phyloP scores from a whole-genome alignment of 768 basidiomycete species.

The Mycena belliarum region DNA sequence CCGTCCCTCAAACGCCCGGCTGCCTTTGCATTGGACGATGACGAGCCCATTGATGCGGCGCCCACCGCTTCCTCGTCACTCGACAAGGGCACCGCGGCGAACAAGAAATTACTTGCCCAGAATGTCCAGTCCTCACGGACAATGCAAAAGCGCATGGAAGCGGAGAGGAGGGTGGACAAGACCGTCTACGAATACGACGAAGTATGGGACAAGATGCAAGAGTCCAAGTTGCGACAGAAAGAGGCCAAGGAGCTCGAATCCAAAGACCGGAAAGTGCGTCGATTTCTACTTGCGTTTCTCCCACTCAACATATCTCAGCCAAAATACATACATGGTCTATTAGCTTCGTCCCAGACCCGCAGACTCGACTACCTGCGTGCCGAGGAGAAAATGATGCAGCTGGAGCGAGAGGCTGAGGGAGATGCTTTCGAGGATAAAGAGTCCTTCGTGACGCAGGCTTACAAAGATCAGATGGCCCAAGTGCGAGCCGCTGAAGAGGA shows the following conservation, averaged over 20 bases:
- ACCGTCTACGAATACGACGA: slow-evolving; percentile 95
- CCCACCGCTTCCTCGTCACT: slow-evolving; percentile 42
- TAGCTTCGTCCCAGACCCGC: slow-evolving; percentile 82
- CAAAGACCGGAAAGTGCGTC: slow-evolving; percentile 73
- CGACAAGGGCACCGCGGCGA: slow-evolving; percentile 42
- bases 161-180: slow-evolving; percentile 75
- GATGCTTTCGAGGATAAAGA: slow-evolving; percentile 95
- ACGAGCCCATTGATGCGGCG: slow-evolving; percentile 52
- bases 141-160: slow-evolving; percentile 73
- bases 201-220: slow-evolving; percentile 95
- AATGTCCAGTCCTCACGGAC: slow-evolving; percentile 62
- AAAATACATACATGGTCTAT: slow-evolving; percentile 85
- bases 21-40: slow-evolving; percentile 66
- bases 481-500: slow-evolving; percentile 90
- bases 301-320: slow-evolving; percentile 51
- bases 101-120: slow-evolving; percentile 59
- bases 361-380: slow-evolving; percentile 88
- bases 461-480: slow-evolving; percentile 95
- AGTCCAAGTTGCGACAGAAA: slow-evolving; percentile 74
- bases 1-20: slow-evolving; percentile 58
- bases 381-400: slow-evolving; percentile 97
- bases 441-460: slow-evolving; percentile 95
- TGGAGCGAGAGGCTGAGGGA: slow-evolving; percentile 90
- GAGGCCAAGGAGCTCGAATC: slow-evolving; percentile 74
- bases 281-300: background rate